Conservation (phyloP, 495 filamentous ascomycete species). For the Penicillium macrosclerotiorum region DNA sequence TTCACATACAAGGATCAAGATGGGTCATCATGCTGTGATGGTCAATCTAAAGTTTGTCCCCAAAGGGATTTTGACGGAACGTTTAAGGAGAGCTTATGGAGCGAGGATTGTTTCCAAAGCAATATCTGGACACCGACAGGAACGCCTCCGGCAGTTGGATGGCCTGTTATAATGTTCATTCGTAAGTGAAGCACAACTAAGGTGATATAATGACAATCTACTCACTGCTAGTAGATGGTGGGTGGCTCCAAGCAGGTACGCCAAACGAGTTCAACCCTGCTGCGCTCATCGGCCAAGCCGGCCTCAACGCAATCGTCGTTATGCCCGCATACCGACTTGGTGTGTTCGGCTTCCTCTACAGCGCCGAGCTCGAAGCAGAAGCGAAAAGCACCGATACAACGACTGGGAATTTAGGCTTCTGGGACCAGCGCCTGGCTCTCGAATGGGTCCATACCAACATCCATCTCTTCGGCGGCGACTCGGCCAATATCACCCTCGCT, state of each 20-base stretch:
- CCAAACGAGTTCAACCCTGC: background rate
- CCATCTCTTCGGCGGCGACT: slow-evolving; percentile 1
- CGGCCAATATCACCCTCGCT: background rate
- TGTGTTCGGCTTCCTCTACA: slow-evolving; percentile 1
- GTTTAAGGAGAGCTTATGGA: background rate
- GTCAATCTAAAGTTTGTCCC: background rate
- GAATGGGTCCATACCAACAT: slow-evolving; percentile 1
- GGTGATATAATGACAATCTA: no score
- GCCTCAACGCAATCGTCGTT: background rate
- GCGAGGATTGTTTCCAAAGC: background rate
- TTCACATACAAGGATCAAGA: no score
- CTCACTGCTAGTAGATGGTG: no score
- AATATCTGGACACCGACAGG: background rate
- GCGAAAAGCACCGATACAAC: background rate
- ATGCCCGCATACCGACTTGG: background rate
- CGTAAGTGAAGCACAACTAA: no score
- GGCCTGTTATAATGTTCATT: background rate
- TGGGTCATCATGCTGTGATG: background rate
- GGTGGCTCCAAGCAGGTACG: background rate
- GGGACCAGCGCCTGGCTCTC: background rate
- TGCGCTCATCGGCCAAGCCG: background rate
- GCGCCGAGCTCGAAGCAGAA: background rate
- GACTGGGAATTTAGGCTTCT: slow-evolving; percentile 2
- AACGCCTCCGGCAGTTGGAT: background rate
- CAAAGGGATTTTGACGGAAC: background rate